These are phyloP conservation scores for Pharnaceum exiguum DNA, from an alignment of 148 eudicot genomes.

Conservation along the genomic window DNA sequence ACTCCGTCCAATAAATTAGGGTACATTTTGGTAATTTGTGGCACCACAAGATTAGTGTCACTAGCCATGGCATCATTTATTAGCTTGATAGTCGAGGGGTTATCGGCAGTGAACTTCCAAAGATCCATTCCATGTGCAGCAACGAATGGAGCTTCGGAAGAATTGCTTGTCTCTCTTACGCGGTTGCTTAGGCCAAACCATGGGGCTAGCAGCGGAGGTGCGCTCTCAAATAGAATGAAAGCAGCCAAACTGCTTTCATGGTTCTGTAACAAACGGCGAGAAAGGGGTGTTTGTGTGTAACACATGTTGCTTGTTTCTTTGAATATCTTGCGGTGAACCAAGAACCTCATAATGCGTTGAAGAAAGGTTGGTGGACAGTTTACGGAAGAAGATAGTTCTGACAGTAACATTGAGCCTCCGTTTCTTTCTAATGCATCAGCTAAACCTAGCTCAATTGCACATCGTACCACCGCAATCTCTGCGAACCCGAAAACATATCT, in stretches of 20 bases:
- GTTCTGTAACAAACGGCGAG: conserved; percentile 31
- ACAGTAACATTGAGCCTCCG: conserved; percentile 37
- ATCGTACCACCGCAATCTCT: conserved; percentile 52
- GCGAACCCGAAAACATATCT: conserved; percentile 47
- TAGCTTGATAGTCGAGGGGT: conserved; percentile 39
- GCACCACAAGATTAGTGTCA: conserved; percentile 34
- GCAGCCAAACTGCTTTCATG: conserved; percentile 39
- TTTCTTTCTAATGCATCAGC: conserved; percentile 42
- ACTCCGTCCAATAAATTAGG: conserved; percentile 43
- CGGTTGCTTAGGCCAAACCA: conserved; percentile 45
- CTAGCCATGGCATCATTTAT: conserved; percentile 63
- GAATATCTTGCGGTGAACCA: conserved; percentile 39
- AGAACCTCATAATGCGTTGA: conserved; percentile 53
- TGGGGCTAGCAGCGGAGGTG: conserved; percentile 44
- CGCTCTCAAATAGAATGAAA: conserved; percentile 35
- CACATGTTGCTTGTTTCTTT: conserved; percentile 13
- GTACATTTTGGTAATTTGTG: conserved; percentile 32
- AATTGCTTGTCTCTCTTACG: conserved; percentile 5
- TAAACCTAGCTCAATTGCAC: conserved; percentile 61
- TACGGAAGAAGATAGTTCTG: conserved; percentile 43
- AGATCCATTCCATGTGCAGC: conserved; percentile 42
- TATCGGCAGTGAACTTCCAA: conserved; percentile 37
- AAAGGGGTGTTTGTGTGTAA: conserved; percentile 48
- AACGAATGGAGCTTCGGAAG: conserved; percentile 29
- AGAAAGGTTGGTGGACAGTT: conserved; percentile 32